Evolutionary conservation across 2,329 filamentous ascomycete genomes (phyloP).

Genomic region (Scedosporium dehoogii): DNA sequence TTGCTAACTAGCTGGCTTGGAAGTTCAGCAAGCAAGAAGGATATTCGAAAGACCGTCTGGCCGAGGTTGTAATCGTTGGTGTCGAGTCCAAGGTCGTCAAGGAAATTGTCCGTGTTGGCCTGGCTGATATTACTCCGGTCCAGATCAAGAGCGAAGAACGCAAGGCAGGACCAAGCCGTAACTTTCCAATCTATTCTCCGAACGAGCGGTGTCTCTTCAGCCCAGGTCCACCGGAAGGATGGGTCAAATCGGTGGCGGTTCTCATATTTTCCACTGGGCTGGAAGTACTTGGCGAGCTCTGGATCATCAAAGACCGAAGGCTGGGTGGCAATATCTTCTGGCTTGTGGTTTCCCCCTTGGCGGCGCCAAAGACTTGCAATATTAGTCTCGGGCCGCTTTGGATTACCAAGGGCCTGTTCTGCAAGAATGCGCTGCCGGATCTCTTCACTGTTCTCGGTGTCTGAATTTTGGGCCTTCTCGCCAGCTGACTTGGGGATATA

Average conservation of each 20-base stretch:
- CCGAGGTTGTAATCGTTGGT: slow-evolving; percentile 36
- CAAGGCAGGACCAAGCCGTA: slow-evolving; percentile 13
- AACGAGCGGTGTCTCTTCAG: slow-evolving; percentile 19
- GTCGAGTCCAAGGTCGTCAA: slow-evolving; percentile 17
- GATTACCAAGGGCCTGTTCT: neutral
- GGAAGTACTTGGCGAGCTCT: slow-evolving; percentile 26
- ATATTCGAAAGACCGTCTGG: slow-evolving; percentile 37
- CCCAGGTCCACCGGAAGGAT: slow-evolving; percentile 22
- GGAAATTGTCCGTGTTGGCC: slow-evolving; percentile 16
- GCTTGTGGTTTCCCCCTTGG: slow-evolving; percentile 4
- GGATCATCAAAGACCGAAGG: slow-evolving; percentile 36
- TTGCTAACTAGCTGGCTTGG: slow-evolving; percentile 44
- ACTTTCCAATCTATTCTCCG: slow-evolving; percentile 19
- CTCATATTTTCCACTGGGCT: slow-evolving; percentile 20
- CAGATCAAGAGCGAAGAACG: slow-evolving; percentile 17
- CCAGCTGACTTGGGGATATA: neutral
- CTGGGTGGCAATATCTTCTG: slow-evolving; percentile 23
- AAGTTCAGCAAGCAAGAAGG: slow-evolving; percentile 41
- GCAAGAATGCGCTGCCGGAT: neutral
- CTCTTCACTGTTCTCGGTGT: neutral
- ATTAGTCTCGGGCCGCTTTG: neutral
- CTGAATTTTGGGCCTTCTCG: neutral
- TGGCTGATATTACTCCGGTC: slow-evolving; percentile 16
- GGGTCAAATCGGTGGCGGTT: slow-evolving; percentile 24
- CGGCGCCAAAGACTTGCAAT: slow-evolving; percentile 1